Conservation (phyloP, 148 eudicot genomes). For the Nyssa sinensis region DNA sequence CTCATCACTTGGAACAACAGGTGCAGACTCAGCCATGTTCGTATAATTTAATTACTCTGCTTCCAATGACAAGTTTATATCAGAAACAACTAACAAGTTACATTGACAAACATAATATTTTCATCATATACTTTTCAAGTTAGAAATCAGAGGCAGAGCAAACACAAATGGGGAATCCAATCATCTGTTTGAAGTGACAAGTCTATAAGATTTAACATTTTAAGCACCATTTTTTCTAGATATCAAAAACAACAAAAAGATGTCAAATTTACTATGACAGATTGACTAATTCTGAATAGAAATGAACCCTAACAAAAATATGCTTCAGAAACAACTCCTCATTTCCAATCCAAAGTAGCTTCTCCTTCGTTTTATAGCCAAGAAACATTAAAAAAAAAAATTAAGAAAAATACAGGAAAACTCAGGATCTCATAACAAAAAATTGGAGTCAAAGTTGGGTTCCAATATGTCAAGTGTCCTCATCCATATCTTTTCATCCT, state of each 20-base stretch:
- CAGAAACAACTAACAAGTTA: not conserved
- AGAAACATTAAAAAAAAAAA: no score
- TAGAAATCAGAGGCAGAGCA: not conserved
- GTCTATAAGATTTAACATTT: no score
- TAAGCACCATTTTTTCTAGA: no score
- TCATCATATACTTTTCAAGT: not conserved
- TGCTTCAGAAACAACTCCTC: not conserved
- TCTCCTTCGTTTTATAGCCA: not conserved
- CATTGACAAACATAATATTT: not conserved
- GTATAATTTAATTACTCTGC: not conserved
- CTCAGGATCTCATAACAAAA: not conserved
- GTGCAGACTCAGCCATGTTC: conserved; percentile 57
- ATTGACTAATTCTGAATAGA: no score
- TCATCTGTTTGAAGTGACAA: no score
- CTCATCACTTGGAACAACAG: conserved; percentile 49
- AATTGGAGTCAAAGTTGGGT: not conserved
- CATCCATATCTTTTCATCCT: no score
- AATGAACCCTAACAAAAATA: not conserved
- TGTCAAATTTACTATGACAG: not conserved
- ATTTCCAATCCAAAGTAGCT: not conserved
- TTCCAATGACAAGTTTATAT: not conserved
- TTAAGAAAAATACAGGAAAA: no score
- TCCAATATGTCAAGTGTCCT: no score
- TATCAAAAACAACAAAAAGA: not conserved
- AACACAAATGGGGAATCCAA: not conserved